Conservation (phyloP, 495 filamentous ascomycete species). For the Durotheca rogersii region DNA sequence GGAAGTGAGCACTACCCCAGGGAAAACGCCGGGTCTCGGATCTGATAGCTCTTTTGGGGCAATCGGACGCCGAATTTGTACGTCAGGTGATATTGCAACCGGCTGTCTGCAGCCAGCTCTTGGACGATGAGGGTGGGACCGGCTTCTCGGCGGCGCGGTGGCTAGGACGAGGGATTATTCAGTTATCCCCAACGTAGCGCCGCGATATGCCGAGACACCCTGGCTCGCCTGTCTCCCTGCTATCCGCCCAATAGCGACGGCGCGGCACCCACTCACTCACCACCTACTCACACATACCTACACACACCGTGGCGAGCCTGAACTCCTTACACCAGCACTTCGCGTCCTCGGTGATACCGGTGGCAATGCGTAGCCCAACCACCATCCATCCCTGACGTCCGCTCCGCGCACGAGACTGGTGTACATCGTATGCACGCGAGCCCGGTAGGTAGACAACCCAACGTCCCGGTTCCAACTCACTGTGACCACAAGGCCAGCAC, state of each 20-base stretch:
- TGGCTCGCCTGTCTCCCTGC: not conserved
- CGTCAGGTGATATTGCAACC: slow-evolving; percentile 17
- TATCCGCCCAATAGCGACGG: slow-evolving; percentile 7
- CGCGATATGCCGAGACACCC: slow-evolving; percentile 8
- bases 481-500: slow-evolving; percentile 32
- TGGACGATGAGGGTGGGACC: slow-evolving; percentile 19
- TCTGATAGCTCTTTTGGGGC: not conserved
- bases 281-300: not conserved
- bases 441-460: slow-evolving; percentile 19
- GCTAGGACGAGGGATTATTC: slow-evolving; percentile 26
- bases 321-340: not conserved
- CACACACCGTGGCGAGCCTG: slow-evolving; percentile 9
- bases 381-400: slow-evolving; percentile 17
- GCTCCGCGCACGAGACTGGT: slow-evolving; percentile 32
- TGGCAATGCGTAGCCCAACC: slow-evolving; percentile 10
- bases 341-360: not conserved
- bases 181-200: not conserved
- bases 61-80: slow-evolving; percentile 10
- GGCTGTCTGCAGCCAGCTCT: slow-evolving; percentile 19
- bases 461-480: slow-evolving; percentile 38
- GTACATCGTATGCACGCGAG: slow-evolving; percentile 29
- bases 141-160: slow-evolving; percentile 10
- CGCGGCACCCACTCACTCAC: not conserved
- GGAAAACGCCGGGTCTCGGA: slow-evolving; percentile 9
- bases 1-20: not conserved